Conservation (phyloP, 1,139 yeast species). For the Ogataea hybrid region DNA sequence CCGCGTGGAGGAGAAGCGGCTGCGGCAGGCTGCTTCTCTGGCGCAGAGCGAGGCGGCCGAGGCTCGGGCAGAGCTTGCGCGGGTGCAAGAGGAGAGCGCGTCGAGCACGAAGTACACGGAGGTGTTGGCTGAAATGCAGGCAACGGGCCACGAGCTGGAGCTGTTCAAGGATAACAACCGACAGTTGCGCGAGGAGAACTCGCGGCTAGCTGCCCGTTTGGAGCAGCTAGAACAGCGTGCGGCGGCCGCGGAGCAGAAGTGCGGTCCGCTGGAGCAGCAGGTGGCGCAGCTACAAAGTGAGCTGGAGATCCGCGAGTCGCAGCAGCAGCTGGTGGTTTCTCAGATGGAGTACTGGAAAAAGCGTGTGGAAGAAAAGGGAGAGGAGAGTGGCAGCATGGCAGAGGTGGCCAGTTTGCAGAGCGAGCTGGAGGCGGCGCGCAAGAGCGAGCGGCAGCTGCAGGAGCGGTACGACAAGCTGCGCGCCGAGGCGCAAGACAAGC, state of each 20-base stretch:
- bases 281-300: slow-evolving; percentile 38
- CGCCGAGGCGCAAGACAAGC: slow-evolving; percentile 29
- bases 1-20: slow-evolving; percentile 47
- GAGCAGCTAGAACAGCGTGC: slow-evolving; percentile 36
- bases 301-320: slow-evolving; percentile 40
- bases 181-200: slow-evolving; percentile 57
- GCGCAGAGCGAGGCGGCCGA: slow-evolving; percentile 44
- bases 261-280: slow-evolving; percentile 36
- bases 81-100: slow-evolving; percentile 36
- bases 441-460: slow-evolving; percentile 16
- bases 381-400: slow-evolving; percentile 30
- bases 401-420: slow-evolving; percentile 32
- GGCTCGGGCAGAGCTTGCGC: slow-evolving; percentile 43
- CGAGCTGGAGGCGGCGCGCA: slow-evolving; percentile 29
- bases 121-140: slow-evolving; percentile 54
- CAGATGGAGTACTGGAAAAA: slow-evolving; percentile 53
- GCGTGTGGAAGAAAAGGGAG: slow-evolving; percentile 48
- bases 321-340: slow-evolving; percentile 37
- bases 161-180: slow-evolving; percentile 72
- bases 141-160: slow-evolving; percentile 66
- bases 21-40: slow-evolving; percentile 43
- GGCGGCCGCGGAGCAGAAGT: slow-evolving; percentile 30
- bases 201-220: slow-evolving; percentile 32
- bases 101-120: slow-evolving; percentile 41
- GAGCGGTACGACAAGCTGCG: slow-evolving; percentile 27